Percentiles rank a stretch among this genome's conserved stretches.
Conservation (phyloP, 2,329 filamentous ascomycete species). For the Fusarium scirpi region DNA sequence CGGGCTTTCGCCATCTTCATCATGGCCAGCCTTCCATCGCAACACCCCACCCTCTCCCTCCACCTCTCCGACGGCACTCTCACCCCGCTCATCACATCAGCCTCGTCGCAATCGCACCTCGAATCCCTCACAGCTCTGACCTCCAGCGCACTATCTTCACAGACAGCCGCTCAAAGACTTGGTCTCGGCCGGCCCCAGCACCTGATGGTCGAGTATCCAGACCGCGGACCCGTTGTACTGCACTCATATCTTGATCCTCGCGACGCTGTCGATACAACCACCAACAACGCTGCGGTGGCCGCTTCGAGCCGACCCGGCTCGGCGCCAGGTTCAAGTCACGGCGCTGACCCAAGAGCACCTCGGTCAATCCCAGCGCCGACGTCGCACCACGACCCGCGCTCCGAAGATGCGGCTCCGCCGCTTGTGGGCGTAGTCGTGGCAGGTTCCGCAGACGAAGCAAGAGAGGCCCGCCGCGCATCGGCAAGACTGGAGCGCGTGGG, state of each 20-base stretch:
- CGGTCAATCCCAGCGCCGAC: slow-evolving; percentile 26
- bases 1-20: slow-evolving; percentile 33
- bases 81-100: slow-evolving; percentile 68
- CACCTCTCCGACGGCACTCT: slow-evolving; percentile 69
- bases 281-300: slow-evolving; percentile 22
- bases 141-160: slow-evolving; percentile 64
- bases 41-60: slow-evolving; percentile 64
- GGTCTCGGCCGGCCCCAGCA: slow-evolving; percentile 66
- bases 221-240: slow-evolving; percentile 57
- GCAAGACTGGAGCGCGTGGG: slow-evolving; percentile 66
- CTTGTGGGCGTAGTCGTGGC: slow-evolving; percentile 68
- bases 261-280: slow-evolving; percentile 39
- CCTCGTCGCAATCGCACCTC: slow-evolving; percentile 57
- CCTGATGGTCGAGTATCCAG: slow-evolving; percentile 68
- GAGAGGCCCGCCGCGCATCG: slow-evolving; percentile 65
- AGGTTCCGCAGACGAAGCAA: slow-evolving; percentile 58
- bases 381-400: slow-evolving; percentile 37
- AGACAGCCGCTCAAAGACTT: slow-evolving; percentile 65
- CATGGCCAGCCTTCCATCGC: slow-evolving; percentile 58
- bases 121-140: slow-evolving; percentile 66
- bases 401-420: slow-evolving; percentile 60
- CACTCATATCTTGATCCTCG: slow-evolving; percentile 61
- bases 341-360: slow-evolving; percentile 24
- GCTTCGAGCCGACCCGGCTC: slow-evolving; percentile 28
- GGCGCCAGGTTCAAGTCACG: slow-evolving; percentile 35